Percentiles rank a stretch among this genome's conserved stretches.
phyloP scores from a whole-genome alignment of 257 asterid genomes.

The Solanum neorickii region DNA sequence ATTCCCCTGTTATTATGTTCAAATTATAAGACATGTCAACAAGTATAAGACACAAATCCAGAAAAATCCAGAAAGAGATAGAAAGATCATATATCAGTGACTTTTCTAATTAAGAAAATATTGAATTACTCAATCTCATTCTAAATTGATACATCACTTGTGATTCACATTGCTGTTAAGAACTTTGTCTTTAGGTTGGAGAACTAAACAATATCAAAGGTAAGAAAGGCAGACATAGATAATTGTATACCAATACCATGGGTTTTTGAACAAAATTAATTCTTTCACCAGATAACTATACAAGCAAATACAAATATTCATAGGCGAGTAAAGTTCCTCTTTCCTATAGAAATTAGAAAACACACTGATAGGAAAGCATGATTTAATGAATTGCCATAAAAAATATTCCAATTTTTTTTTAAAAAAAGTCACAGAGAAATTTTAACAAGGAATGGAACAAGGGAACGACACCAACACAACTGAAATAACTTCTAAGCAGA shows the following conservation, averaged over 20 bases:
- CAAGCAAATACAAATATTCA: not conserved
- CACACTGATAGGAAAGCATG: not conserved
- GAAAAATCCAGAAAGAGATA: not conserved
- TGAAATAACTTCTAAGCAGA: not conserved
- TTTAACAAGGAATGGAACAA: not conserved
- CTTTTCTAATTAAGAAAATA: not conserved
- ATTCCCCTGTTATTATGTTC: conserved; percentile 50
- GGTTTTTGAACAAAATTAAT: not conserved
- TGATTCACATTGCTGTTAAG: not conserved
- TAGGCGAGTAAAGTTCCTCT: not conserved
- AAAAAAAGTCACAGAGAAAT: not conserved
- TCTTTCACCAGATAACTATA: not conserved
- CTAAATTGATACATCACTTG: not conserved
- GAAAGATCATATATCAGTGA: not conserved
- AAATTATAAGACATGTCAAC: not conserved
- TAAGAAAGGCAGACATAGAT: not conserved
- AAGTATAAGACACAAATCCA: not conserved
- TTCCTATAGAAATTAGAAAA: not conserved
- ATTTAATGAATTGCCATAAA: not conserved
- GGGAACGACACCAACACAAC: not conserved
- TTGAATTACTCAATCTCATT: not conserved
- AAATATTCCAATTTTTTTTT: not conserved
- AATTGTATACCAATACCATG: not conserved
- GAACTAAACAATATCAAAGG: not conserved
- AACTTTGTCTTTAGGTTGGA: not conserved